phyloP scores from a whole-genome alignment of 2,329 filamentous ascomycete species.

The Penicillium sp. region DNA sequence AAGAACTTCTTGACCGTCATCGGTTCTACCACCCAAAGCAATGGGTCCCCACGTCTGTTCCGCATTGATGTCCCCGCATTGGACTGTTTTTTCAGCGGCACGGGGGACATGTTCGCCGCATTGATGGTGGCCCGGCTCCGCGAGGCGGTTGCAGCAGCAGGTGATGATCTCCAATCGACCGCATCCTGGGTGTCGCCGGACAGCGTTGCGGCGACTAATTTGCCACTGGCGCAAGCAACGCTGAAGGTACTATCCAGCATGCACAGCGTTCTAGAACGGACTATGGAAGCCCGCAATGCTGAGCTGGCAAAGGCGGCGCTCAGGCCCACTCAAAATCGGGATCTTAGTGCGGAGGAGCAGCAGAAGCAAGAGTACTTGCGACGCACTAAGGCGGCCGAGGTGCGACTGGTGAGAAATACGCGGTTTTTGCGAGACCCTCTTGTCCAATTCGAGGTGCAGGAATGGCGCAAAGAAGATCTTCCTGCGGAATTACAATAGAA shows the following conservation, averaged over 20 bases:
- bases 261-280: constrained; percentile 78
- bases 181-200: constrained; percentile 79
- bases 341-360: constrained; percentile 49
- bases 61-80: constrained; percentile 83
- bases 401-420: constrained; percentile 78
- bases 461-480: constrained; percentile 38
- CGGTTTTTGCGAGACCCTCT: constrained; percentile 69
- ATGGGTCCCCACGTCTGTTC: constrained; percentile 77
- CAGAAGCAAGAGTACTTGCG: constrained; percentile 67
- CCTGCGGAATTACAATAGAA: constrained; percentile 24
- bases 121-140: constrained; percentile 85
- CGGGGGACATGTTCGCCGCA: constrained; percentile 97
- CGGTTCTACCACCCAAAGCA: constrained; percentile 71
- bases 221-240: constrained; percentile 81
- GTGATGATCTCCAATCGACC: constrained; percentile 54
- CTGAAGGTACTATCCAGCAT: constrained; percentile 91
- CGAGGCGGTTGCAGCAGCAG: constrained; percentile 68
- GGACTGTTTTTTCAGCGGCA: constrained; percentile 93
- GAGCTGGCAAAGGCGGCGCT: constrained; percentile 56
- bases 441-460: constrained; percentile 64
- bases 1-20: constrained; percentile 68
- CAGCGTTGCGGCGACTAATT: constrained; percentile 66
- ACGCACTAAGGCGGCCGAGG: constrained; percentile 82
- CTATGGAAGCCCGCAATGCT: constrained; percentile 67
- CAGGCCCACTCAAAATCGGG: constrained; percentile 23